Base-by-base conservation (phyloP, 2,329 filamentous ascomycete genomes). In the Ophiostoma populinum region DNA sequence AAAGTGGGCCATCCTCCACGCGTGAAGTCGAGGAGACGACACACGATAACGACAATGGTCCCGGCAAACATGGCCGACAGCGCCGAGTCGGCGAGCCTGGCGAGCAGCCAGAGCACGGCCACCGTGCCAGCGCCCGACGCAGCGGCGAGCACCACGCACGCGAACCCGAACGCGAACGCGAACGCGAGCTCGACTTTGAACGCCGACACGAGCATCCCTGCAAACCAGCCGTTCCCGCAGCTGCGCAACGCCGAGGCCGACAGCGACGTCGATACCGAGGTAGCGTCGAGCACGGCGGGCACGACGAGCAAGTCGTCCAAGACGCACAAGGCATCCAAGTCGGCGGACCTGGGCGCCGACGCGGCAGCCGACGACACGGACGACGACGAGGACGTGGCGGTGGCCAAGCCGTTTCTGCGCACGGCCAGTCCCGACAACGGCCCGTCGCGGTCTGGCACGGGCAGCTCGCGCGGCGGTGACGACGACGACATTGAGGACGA, bases 381-480 rank as follows among this genome's bases (percentile, higher is more conserved):
- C 41, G 65, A 69, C 42, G 66, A 69, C 30, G 70, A 73, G 40
- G 70, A 74, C 42, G 61, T 63, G 7, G 63, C 65, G 1, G 61
- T 72, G 24, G 67, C 68, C 17, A 61, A 60, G 39, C 70, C 70
- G 4, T 74, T 74, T 39, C 53, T 67, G 17, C 63, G 70, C 31
- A 66, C 61, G 4, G 60, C 57, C 16, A 74, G 67, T 45, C 67
- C 65, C 9, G 59, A 67, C 28, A 36, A 40, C 11, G 37, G 39
- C 26, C 35, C 15, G 13, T 46, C 48, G 4, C 54, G 53, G 8
- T 32, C 44, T 0, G 45, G 43, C 9, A 27, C 43, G 0, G 43
- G 44, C 11, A 35, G 45, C 17, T 24, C 26, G 1, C 15, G 16
- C 6, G 35, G 38, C 12, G 39, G 36, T 5, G 42, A 41, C 7